Conservation (phyloP, 75 land plant genomes). For the Larix kaempferi region DNA sequence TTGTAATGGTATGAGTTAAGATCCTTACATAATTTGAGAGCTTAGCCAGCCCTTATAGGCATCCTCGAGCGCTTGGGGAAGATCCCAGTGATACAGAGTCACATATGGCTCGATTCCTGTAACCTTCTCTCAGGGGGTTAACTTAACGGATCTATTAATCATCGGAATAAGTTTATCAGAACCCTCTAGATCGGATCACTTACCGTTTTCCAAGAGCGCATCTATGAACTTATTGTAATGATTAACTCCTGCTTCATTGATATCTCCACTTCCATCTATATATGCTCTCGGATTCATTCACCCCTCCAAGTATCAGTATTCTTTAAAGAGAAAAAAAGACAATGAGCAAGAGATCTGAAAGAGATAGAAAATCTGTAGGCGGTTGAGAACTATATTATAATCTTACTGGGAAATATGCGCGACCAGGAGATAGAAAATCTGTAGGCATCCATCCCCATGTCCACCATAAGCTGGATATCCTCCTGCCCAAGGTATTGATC, state of each 20-base stretch:
- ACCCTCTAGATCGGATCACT: no score
- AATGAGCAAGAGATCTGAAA: constrained; percentile 14
- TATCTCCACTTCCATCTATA: constrained; percentile 65
- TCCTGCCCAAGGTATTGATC: constrained; percentile 24
- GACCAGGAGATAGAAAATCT: constrained; percentile 81
- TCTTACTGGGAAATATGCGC: constrained; percentile 67
- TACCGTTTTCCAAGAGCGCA: constrained; percentile 69
- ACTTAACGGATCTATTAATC: no score
- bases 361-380: no score
- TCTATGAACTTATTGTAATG: constrained; percentile 80
- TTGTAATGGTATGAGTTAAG: no score
- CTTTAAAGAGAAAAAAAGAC: not conserved
- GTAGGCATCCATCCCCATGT: constrained; percentile 83
- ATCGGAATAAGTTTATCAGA: no score
- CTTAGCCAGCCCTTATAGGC: constrained; percentile 36
- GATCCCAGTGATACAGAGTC: constrained; percentile 34
- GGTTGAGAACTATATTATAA: no score
- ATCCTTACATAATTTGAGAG: constrained; percentile 15
- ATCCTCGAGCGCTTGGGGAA: constrained; percentile 37
- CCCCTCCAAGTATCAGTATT: not conserved
- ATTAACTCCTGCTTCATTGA: constrained; percentile 76
- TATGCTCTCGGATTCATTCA: not conserved
- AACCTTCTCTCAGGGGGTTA: not conserved
- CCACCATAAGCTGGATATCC: constrained; percentile 64
- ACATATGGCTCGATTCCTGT: constrained; percentile 39